These are phyloP conservation scores for Claviceps sp. DNA, from an alignment of 2,329 filamentous ascomycete genomes.

Conservation along the genomic window DNA sequence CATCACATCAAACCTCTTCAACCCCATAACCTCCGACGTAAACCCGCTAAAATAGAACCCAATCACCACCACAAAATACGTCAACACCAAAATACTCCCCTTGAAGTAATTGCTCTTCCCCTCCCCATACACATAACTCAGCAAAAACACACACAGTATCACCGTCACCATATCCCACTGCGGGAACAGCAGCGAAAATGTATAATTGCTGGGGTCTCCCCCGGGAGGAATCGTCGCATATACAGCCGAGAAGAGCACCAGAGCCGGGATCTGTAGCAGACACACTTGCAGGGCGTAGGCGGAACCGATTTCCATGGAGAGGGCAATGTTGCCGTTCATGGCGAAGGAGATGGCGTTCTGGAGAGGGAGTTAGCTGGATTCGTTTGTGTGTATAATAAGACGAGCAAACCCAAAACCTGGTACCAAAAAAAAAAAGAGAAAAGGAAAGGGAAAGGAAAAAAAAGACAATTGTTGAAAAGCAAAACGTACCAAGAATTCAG, in stretches of 20 bases:
- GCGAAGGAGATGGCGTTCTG: slow-evolving; percentile 98
- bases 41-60: slow-evolving; percentile 78
- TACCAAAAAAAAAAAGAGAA: background rate
- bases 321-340: slow-evolving; percentile 97
- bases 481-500: slow-evolving; percentile 73
- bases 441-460: background rate
- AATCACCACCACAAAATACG: slow-evolving; percentile 80
- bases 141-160: slow-evolving; percentile 86
- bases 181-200: slow-evolving; percentile 83
- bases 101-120: slow-evolving; percentile 99
- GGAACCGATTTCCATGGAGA: slow-evolving; percentile 98
- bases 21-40: slow-evolving; percentile 29
- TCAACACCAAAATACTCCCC: slow-evolving; percentile 84
- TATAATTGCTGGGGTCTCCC: slow-evolving; percentile 39
- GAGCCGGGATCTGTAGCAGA: slow-evolving; percentile 80
- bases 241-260: slow-evolving; percentile 81
- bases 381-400: too few relatives aligned
- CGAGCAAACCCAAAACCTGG: background rate
- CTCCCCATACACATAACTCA: slow-evolving; percentile 96
- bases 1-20: slow-evolving; percentile 40
- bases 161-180: slow-evolving; percentile 99
- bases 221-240: slow-evolving; percentile 35
- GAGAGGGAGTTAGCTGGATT: background rate
- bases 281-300: slow-evolving; percentile 95
- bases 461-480: background rate